Evolutionary conservation across 2,329 filamentous ascomycete genomes (phyloP), one percentile per base, ranked within the genome.

Genomic region (Ceratocystiopsis brevicomis): DNA sequence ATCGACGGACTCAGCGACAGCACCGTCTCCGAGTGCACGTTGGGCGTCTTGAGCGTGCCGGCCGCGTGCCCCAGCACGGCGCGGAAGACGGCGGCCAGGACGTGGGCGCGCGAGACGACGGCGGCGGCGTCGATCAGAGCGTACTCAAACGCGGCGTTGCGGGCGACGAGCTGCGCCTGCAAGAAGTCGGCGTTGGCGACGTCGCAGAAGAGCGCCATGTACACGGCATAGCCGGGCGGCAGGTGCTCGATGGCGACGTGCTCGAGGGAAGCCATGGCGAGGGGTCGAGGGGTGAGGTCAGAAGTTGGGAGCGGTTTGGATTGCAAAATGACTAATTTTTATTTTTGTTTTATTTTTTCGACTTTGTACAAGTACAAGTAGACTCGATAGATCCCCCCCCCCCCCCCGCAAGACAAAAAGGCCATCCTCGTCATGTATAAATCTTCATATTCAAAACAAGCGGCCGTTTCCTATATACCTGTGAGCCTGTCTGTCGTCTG

Each of bases 21-120:
- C 30, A 95, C 85, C 45, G 85, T 80, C 60, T 95, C 87, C 0
- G 83, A 87, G 58, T 94, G 87, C 5, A 93, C 75, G 52, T 93
- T 94, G 38, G 79, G 77, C 6, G 83, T 90, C 57, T 78, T 82
- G 45, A 88, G 64, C 19, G 71, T 66, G 6, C 36, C 37, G 48
- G 71, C 71, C 4, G 73, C 56, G 47, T 75, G 67, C 50, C 76
- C 70, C 46, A 76, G 79, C 49, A 86, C 65, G n/a, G 86, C 81
- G 54, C 78, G 75, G 62, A 83, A 88, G 25, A 79, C 69, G 19
- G 84, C 82, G 1, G 82, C 74, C 19, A 90, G 68, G 38, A 85
- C 64, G 51, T 93, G 86, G 6, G 68, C 63, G 32, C 77, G 69
- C 1, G 83, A 86, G 19, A 86, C 59, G 45, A 92, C 79, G 58